A percentile compares a stretch with the other conserved stretches of the same genome.
Evolutionary conservation across 1,284 basidiomycete genomes (phyloP).

Genomic region (Ustilago hordei): DNA sequence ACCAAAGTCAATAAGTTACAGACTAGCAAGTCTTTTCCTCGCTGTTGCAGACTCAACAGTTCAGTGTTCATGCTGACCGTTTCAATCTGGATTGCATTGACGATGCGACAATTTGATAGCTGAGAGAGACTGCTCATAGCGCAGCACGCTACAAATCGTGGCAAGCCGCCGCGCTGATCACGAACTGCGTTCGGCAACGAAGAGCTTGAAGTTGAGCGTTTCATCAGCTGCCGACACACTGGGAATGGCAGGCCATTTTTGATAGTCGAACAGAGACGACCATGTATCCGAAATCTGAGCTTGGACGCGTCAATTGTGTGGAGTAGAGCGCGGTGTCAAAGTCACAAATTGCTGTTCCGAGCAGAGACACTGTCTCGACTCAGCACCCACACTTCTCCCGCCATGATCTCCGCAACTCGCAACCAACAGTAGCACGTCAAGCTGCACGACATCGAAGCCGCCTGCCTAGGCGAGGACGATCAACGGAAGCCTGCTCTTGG

Average conservation of each 20-base stretch:
- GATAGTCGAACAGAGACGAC: neutral
- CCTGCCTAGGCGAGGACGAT: neutral
- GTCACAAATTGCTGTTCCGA: neutral
- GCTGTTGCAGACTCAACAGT: no score
- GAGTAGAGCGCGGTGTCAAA: conserved; percentile 4
- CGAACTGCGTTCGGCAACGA: no score
- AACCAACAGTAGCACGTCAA: neutral
- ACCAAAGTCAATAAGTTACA: no score
- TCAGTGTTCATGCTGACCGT: no score
- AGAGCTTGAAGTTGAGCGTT: no score
- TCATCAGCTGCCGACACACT: neutral
- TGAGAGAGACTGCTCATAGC: no score
- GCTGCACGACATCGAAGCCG: neutral
- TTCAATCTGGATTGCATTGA: no score
- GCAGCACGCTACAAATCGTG: no score
- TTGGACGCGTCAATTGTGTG: conserved; percentile 6
- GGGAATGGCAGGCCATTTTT: neutral
- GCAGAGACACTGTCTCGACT: neutral
- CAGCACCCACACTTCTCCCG: neutral
- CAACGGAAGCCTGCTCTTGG: neutral
- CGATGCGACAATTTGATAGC: no score
- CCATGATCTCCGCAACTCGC: neutral
- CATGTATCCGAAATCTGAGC: neutral
- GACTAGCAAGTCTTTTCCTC: no score
- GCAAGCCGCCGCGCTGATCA: no score